These are phyloP conservation scores for Penicillium verhagenii DNA, from an alignment of 495 filamentous ascomycete genomes.

Conservation along the genomic window DNA sequence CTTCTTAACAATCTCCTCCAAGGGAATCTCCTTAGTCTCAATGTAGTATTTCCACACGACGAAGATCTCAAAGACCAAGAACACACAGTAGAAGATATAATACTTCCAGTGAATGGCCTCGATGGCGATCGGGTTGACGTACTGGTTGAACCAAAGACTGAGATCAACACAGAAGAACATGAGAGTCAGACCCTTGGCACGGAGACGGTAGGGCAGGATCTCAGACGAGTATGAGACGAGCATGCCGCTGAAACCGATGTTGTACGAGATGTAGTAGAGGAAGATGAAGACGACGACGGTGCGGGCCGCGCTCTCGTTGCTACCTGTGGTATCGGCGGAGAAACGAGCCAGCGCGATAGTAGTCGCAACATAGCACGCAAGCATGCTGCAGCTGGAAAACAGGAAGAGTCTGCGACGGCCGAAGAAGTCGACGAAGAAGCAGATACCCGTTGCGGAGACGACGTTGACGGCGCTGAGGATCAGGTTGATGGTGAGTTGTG, in stretches of 20 bases:
- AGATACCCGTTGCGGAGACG: slow-evolving; percentile 35
- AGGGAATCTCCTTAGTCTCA: slow-evolving; percentile 62
- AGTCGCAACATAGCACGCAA: slow-evolving; percentile 29
- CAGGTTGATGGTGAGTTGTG: slow-evolving; percentile 36
- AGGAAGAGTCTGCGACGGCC: slow-evolving; percentile 41
- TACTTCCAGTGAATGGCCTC: slow-evolving; percentile 57
- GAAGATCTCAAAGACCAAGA: slow-evolving; percentile 56
- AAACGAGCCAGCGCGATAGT: slow-evolving; percentile 31
- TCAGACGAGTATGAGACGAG: slow-evolving; percentile 63
- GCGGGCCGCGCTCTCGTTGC: slow-evolving; percentile 33
- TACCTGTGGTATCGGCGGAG: neutral
- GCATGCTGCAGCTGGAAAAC: slow-evolving; percentile 36
- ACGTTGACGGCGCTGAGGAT: slow-evolving; percentile 41
- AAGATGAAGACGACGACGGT: slow-evolving; percentile 60
- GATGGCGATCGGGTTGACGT: slow-evolving; percentile 60
- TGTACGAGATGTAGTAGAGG: slow-evolving; percentile 56
- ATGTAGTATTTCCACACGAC: slow-evolving; percentile 66
- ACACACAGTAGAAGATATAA: slow-evolving; percentile 63
- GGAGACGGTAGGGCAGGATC: slow-evolving; percentile 63
- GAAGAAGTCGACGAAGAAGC: slow-evolving; percentile 41
- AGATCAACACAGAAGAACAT: slow-evolving; percentile 61
- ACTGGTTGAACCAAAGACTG: slow-evolving; percentile 53
- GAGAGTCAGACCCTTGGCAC: slow-evolving; percentile 67
- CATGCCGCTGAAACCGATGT: slow-evolving; percentile 59
- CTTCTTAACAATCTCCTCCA: slow-evolving; percentile 63